phyloP scores from a whole-genome alignment of 2,329 filamentous ascomycete species.

The Alternaria metachromatica region DNA sequence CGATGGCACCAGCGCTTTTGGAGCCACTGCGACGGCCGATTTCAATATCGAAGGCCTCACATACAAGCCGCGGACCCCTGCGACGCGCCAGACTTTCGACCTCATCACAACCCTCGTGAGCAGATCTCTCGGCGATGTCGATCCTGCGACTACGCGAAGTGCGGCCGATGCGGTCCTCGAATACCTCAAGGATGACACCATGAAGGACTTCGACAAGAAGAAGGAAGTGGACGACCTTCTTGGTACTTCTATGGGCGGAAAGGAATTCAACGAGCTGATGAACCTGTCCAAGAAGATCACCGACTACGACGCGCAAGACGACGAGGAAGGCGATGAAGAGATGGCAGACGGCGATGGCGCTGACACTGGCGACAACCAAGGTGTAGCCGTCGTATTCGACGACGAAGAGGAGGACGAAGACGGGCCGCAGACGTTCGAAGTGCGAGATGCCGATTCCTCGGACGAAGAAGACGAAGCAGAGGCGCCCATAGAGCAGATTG shows the following conservation, averaged over 20 bases:
- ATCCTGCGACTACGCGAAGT: slow-evolving; percentile 88
- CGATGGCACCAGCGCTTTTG: slow-evolving; percentile 69
- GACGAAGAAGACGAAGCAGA: slow-evolving; percentile 75
- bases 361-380: slow-evolving; percentile 86
- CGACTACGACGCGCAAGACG: slow-evolving; percentile 95
- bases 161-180: slow-evolving; percentile 92
- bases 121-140: slow-evolving; percentile 87
- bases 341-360: slow-evolving; percentile 68
- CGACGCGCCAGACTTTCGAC: slow-evolving; percentile 91
- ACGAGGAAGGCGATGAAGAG: slow-evolving; percentile 76
- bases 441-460: slow-evolving; percentile 82
- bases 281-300: slow-evolving; percentile 99
- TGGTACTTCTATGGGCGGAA: slow-evolving; percentile 79
- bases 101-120: slow-evolving; percentile 91
- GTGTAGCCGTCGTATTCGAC: slow-evolving; percentile 96
- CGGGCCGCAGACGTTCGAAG: slow-evolving; percentile 78
- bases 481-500: slow-evolving; percentile 65
- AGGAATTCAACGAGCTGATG: slow-evolving; percentile 95
- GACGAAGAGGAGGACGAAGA: slow-evolving; percentile 83
- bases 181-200: slow-evolving; percentile 89
- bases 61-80: slow-evolving; percentile 89
- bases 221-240: slow-evolving; percentile 95
- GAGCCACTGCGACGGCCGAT: slow-evolving; percentile 77
- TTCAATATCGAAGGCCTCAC: slow-evolving; percentile 87
- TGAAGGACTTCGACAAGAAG: slow-evolving; percentile 99